These are phyloP conservation scores for Erodium moschatum DNA, from an alignment of 441 rosid genomes.

Conservation along the genomic window DNA sequence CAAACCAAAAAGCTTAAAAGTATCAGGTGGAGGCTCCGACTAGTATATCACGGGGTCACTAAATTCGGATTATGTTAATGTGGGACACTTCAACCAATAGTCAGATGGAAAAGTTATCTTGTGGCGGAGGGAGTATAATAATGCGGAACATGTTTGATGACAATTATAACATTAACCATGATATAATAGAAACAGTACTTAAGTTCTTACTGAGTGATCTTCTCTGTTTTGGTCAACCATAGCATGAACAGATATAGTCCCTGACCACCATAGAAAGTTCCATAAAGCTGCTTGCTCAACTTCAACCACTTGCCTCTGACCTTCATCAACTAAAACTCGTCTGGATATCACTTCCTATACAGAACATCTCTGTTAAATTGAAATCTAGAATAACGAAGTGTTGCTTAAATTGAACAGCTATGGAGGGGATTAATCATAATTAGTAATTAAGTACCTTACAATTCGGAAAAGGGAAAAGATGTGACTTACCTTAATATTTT, in stretches of 20 bases:
- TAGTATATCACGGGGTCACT: too few species aligned
- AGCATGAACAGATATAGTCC: constrained; percentile 76
- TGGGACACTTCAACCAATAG: too few species aligned
- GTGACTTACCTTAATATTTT: constrained; percentile 60
- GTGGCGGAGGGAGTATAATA: too few species aligned
- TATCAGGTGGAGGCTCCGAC: too few species aligned
- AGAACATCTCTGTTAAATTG: constrained; percentile 2
- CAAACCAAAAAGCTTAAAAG: too few species aligned
- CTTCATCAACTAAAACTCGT: constrained; percentile 68
- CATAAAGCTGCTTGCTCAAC: constrained; percentile 84
- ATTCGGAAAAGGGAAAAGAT: constrained; percentile 2
- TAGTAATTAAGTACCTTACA: constrained; percentile 5
- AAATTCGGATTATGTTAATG: too few species aligned
- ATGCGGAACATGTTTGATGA: too few species aligned
- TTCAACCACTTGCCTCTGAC: constrained; percentile 70
- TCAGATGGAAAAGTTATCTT: too few species aligned
- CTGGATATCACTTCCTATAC: constrained; percentile 75
- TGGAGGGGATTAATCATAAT: not conserved
- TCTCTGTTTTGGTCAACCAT: constrained; percentile 69
- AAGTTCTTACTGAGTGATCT: constrained; percentile 52
- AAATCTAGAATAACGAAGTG: constrained; percentile 11
- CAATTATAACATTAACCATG: too few species aligned
- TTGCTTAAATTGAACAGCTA: not conserved
- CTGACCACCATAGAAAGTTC: constrained; percentile 96
- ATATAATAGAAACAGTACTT: not conserved